Conservation (phyloP, 352 stramenopile genomes). For the Globisporangium viniferum region DNA sequence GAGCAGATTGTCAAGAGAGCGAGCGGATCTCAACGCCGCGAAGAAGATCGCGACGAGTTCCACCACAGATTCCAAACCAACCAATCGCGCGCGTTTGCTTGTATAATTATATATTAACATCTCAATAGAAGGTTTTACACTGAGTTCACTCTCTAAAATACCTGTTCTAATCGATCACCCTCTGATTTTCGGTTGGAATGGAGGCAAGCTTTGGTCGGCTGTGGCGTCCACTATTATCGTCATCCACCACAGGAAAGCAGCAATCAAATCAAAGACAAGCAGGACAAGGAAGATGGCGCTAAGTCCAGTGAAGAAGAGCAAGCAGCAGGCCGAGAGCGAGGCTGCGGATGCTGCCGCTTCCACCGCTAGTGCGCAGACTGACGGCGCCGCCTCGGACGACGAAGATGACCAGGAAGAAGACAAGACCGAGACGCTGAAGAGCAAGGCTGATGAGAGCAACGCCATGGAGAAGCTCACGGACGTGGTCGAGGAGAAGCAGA, state of each 20-base stretch:
- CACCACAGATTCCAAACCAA: constrained; percentile 22
- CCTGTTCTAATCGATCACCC: background rate
- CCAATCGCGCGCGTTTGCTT: constrained; percentile 4
- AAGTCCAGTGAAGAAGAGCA: constrained; percentile 38
- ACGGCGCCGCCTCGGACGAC: constrained; percentile 48
- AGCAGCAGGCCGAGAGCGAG: constrained; percentile 16
- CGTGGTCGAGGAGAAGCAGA: constrained; percentile 82
- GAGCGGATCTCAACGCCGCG: constrained; percentile 11
- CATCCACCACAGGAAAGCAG: background rate
- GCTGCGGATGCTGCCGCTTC: background rate
- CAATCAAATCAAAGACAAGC: constrained; percentile 7
- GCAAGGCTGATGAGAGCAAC: constrained; percentile 76
- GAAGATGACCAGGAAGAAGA: constrained; percentile 45
- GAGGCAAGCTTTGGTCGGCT: background rate
- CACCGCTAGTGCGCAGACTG: constrained; percentile 16
- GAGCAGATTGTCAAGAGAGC: background rate
- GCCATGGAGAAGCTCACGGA: constrained; percentile 86
- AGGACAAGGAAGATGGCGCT: constrained; percentile 29
- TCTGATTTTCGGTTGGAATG: background rate
- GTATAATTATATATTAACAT: background rate
- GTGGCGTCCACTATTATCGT: constrained; percentile 5
- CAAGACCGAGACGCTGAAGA: constrained; percentile 57
- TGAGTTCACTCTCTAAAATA: too few relatives aligned
- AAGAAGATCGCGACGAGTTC: constrained; percentile 15
- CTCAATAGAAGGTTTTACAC: constrained; percentile 1